These are phyloP conservation scores for Phytomonas sp. DNA, from an alignment of 208 protist species.

Conservation along the genomic window DNA sequence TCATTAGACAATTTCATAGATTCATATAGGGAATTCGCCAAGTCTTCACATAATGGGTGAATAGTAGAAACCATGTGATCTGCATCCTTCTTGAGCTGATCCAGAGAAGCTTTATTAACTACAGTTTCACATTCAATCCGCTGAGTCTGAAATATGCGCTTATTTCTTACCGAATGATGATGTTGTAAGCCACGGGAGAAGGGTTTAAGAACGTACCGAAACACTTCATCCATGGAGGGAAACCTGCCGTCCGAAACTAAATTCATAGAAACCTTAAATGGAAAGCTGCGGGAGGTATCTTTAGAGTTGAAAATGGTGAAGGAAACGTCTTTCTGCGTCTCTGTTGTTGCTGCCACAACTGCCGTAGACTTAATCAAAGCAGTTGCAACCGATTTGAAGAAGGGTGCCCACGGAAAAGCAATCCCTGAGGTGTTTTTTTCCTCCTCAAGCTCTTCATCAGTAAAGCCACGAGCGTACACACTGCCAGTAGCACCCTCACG, in stretches of 20 bases:
- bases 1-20: slow-evolving; percentile 51
- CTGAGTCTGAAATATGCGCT: slow-evolving; percentile 11
- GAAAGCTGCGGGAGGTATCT: slow-evolving; percentile 35
- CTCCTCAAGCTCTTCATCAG: slow-evolving; percentile 45
- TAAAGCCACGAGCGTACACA: slow-evolving; percentile 59
- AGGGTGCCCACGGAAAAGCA: slow-evolving; percentile 58
- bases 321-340: slow-evolving; percentile 24
- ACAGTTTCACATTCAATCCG: slow-evolving; percentile 36
- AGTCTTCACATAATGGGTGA: slow-evolving; percentile 59
- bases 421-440: slow-evolving; percentile 47
- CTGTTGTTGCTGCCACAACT: slow-evolving; percentile 19
- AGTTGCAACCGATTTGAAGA: slow-evolving; percentile 82
- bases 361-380: slow-evolving; percentile 67
- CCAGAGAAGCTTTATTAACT: slow-evolving; percentile 23
- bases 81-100: slow-evolving; percentile 23
- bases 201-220: slow-evolving; percentile 53
- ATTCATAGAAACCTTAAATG: slow-evolving; percentile 40
- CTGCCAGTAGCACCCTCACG: slow-evolving; percentile 27
- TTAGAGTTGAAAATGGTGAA: slow-evolving; percentile 68
- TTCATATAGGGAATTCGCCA: slow-evolving; percentile 31
- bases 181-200: slow-evolving; percentile 45
- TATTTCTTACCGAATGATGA: slow-evolving; percentile 12
- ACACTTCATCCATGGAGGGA: slow-evolving; percentile 21
- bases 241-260: slow-evolving; percentile 34
- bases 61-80: slow-evolving; percentile 47